Percentiles rank a stretch among this genome's conserved stretches.
Evolutionary conservation across 2,329 filamentous ascomycete species (phyloP).

Genomic region (Fusarium redolens): DNA sequence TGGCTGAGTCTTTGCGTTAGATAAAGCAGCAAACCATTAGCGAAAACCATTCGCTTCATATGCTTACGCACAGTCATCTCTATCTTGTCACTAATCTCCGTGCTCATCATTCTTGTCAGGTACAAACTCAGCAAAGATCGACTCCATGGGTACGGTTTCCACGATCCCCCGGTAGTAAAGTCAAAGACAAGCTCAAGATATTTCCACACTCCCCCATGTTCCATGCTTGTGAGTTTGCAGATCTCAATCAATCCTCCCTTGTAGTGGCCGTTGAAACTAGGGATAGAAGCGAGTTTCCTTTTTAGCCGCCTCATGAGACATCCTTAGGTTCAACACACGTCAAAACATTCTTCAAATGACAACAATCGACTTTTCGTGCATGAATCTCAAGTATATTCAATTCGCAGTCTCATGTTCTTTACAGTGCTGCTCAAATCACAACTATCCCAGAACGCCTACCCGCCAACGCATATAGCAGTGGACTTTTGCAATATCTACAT

Average conservation of each 20-base stretch:
- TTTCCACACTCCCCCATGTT: background rate
- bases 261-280: slow-evolving; percentile 19
- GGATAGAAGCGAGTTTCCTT: slow-evolving; percentile 6
- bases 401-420: slow-evolving; percentile 23
- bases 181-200: slow-evolving; percentile 10
- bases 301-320: slow-evolving; percentile 20
- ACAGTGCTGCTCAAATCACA: slow-evolving; percentile 35
- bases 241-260: slow-evolving; percentile 39
- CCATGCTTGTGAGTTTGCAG: slow-evolving; percentile 23
- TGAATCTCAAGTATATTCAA: slow-evolving; percentile 1
- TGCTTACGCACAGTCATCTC: slow-evolving; percentile 18
- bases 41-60: background rate
- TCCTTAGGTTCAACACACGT: background rate
- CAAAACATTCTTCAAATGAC: slow-evolving; percentile 7
- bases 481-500: slow-evolving; percentile 38
- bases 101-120: slow-evolving; percentile 7
- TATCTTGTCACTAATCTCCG: slow-evolving; percentile 33
- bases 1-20: slow-evolving; percentile 9
- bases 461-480: slow-evolving; percentile 39
- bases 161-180: background rate
- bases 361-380: background rate
- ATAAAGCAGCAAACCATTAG: slow-evolving; percentile 3
- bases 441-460: slow-evolving; percentile 45
- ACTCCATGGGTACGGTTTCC: slow-evolving; percentile 9
- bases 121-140: slow-evolving; percentile 22